Evolutionary conservation across 169 alveolate species (phyloP).

Genomic region (Plasmodium sp.): DNA sequence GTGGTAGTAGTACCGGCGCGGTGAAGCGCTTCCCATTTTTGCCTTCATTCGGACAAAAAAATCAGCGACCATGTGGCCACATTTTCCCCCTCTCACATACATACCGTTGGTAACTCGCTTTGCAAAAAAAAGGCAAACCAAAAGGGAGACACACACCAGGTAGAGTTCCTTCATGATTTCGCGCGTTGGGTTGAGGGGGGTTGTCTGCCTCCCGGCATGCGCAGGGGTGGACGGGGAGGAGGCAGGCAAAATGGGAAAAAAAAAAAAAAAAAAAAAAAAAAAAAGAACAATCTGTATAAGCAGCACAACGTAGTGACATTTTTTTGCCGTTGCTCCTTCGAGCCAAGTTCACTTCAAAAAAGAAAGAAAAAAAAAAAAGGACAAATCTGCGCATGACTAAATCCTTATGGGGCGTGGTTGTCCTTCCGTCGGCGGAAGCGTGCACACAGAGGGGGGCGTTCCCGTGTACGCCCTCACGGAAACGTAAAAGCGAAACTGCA

Average conservation of each 20-base stretch:
- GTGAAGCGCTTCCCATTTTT: neutral
- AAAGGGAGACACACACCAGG: neutral
- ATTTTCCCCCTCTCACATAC: neutral
- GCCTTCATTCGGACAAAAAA: neutral
- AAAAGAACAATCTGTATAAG: neutral
- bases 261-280: neutral
- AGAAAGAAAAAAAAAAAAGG: neutral
- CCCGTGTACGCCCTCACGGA: neutral
- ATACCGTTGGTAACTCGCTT: neutral
- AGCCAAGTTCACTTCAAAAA: neutral
- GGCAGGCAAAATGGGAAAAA: neutral
- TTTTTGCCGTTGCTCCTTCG: neutral
- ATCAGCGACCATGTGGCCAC: neutral
- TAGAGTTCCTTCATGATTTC: neutral
- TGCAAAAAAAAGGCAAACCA: neutral
- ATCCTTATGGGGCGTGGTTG: neutral
- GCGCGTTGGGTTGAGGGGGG: neutral
- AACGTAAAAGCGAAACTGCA: neutral
- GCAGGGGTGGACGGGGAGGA: neutral
- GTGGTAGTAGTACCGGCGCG: neutral
- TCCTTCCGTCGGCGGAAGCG: neutral
- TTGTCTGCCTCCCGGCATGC: neutral
- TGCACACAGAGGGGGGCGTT: neutral
- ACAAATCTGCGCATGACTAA: neutral
- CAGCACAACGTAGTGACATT: neutral